A percentile compares a stretch with the other conserved stretches of the same genome.
Conservation (phyloP, 352 stramenopile genomes). For the Vaucheria bursata region DNA sequence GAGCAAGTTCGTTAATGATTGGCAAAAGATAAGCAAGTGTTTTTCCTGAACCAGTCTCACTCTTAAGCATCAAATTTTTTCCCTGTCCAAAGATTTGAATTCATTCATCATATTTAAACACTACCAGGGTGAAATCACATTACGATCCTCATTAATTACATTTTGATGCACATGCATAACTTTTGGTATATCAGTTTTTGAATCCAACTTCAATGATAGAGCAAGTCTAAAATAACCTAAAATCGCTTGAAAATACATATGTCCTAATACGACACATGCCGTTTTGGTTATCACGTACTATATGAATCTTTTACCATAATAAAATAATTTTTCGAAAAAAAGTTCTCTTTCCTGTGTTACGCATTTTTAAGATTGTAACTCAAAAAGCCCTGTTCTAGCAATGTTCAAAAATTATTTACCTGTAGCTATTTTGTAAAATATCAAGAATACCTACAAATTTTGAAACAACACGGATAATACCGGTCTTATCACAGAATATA, state of each 20-base stretch:
- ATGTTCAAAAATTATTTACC: no score
- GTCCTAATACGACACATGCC: neutral
- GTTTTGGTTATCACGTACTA: no score
- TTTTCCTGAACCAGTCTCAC: slow-evolving; percentile 89
- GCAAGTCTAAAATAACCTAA: neutral
- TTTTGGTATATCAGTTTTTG: neutral
- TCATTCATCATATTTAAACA: no score
- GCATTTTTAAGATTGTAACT: no score
- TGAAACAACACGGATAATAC: no score
- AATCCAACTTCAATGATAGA: neutral
- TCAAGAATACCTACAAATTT: no score
- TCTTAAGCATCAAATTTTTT: slow-evolving; percentile 76
- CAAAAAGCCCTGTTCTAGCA: no score
- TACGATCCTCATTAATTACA: neutral
- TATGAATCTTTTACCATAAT: no score
- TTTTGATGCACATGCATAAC: neutral
- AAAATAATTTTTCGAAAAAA: no score
- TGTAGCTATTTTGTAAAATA: no score
- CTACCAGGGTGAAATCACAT: neutral
- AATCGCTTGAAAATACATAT: neutral
- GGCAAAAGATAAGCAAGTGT: slow-evolving; percentile 90
- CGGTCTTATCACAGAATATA: no score
- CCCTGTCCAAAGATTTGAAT: neutral
- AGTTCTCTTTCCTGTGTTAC: no score
- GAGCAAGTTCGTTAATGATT: slow-evolving; percentile 77